Base-by-base conservation (phyloP, 768 basidiomycete species). In the Cubamyces sp. region DNA sequence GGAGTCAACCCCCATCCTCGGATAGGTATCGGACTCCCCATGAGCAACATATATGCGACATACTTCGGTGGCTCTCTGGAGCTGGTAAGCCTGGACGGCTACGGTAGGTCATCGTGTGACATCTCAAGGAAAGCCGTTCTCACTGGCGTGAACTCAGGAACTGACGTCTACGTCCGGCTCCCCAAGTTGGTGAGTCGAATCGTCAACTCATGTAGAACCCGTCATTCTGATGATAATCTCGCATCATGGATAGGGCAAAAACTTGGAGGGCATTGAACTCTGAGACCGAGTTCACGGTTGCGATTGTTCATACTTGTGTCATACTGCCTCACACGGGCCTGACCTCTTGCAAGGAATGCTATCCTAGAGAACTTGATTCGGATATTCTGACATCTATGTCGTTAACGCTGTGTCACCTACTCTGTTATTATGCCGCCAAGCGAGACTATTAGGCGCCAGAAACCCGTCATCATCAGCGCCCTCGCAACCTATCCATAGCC, bases 41-140 rank as follows among this genome's bases (percentile, higher is more conserved):
- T 94, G 91, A 91, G 92, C 71, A 89, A 92, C 68, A 93, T 94
- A 39, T 94, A 86, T 73, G 87, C 92, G 61, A 92, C 87, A 84
- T 94, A 93, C 74, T 92, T 93, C 68, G 91, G 92, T 21, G 92
- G 92, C 7, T 88, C 87, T 2, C 73, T 94, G 45, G 88, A 92
- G 60, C 74, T 94, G 18, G 85, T 93, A 8, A 88, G 90, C 9
- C 69, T 93, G 71, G 90, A 94, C 68, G 91, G 91, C 60, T 92
- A 89, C 86, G 92, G 92, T 91, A 72, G 66, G 86, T 75, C 12
- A 5, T 23, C n/a, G 23, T 47, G 30, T 57, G 25, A 11, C 12
- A 12, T 23, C 26, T 48, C 25, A 54, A 39, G 25, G 41, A 8
- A 28, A 15, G 15, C 26, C 30, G 7, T 6, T 65, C 55, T 68